Conservation (phyloP, 352 stramenopile species). For the Phytophthora foliorum region DNA sequence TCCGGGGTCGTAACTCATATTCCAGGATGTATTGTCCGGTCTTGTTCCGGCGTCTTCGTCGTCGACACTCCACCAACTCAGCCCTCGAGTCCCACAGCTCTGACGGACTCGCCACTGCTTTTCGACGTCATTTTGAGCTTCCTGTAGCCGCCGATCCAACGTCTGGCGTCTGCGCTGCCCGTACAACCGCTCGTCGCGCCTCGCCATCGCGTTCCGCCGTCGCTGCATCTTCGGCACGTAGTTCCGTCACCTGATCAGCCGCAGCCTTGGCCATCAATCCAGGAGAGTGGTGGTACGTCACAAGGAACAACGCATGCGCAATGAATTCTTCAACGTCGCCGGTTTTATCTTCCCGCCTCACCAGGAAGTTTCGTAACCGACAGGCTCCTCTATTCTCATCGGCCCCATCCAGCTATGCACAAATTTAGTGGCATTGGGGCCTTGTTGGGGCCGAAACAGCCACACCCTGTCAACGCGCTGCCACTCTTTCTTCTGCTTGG, state of each 20-base stretch:
- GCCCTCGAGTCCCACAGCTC: too few species aligned
- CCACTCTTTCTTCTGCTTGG: not conserved
- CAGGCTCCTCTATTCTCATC: not conserved
- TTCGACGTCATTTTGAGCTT: too few species aligned
- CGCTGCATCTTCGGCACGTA: not conserved
- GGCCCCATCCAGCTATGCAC: constrained; percentile 7
- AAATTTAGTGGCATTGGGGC: constrained; percentile 3
- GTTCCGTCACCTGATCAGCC: not conserved
- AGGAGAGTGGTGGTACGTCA: not conserved
- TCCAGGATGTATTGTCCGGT: too few species aligned
- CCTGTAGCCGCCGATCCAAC: too few species aligned
- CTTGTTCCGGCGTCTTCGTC: too few species aligned
- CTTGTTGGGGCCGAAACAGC: not conserved
- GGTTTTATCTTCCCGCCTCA: not conserved
- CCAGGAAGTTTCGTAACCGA: not conserved
- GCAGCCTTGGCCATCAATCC: not conserved
- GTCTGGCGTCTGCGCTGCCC: constrained; percentile 1
- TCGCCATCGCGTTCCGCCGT: not conserved
- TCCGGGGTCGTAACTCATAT: too few species aligned
- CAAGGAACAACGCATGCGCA: not conserved
- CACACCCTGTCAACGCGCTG: constrained; percentile 1
- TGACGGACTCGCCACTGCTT: too few species aligned
- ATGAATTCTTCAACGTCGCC: not conserved
- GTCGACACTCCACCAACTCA: too few species aligned
- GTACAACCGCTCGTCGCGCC: not conserved